Evolutionary conservation across 305 asterid genomes (phyloP), one percentile per base, ranked within the genome.

Genomic region (Fraxinus dipetala): DNA sequence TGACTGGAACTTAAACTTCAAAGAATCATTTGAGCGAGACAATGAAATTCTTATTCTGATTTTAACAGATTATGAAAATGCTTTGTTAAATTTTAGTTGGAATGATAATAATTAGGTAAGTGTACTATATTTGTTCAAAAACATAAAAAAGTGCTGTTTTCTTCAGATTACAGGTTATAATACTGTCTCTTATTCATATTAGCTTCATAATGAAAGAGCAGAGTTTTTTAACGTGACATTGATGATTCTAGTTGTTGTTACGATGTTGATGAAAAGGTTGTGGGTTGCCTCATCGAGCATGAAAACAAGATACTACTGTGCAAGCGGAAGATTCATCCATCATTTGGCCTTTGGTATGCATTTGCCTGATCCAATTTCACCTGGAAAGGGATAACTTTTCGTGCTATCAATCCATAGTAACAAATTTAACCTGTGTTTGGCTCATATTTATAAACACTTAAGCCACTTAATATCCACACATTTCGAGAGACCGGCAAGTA

Each of bases 251-350:
- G 8, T 24, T 63, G 11, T 26, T 26, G n/a, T 26, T 82, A 36
- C 32, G 63, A 77, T 51, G 61, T 72, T 30, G 80, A 32, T 81
- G 79, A 6, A 30, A 86, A 96, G 99, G 97, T 96, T 16, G 99
- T 96, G 0, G 99, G 98, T 59, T 96, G 98, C 91, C 95, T 96
- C 81, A 91, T 96, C 36, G 98, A 94, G 91, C 98, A 96, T 78
- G 98, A 93, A 79, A 90, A 94, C 88, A 96, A 93, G 89, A 88
- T 96, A 84, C 87, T 96, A 54, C 78, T 96, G 56, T 96, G 99
- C 88, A 94, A 85, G 84, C 89, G 99, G 85, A 94, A 94, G 77
- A 96, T 96, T 77, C 98, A 93, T 77, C 99, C 99, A 16, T 96
- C 99, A 32, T 87, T 83, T 81, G 99, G 98, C 84, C 97, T 93